Conservation (phyloP, 2,329 filamentous ascomycete species). For the Claviceps africana region DNA sequence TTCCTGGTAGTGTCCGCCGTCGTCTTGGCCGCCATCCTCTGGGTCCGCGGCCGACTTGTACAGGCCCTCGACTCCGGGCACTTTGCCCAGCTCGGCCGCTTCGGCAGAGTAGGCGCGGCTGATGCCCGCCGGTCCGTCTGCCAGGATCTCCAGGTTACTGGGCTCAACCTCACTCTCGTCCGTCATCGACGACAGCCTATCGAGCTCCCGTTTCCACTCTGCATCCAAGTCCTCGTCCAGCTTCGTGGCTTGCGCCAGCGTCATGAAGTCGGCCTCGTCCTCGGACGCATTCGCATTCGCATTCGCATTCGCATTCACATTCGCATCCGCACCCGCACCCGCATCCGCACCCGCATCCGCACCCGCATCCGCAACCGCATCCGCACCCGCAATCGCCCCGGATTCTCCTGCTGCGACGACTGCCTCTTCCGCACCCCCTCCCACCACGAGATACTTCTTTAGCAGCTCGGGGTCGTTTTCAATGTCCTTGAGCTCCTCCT, state of each 20-base stretch:
- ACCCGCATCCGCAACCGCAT: too few species aligned
- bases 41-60: constrained; percentile 36
- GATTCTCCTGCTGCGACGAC: constrained; percentile 4
- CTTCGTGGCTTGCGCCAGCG: constrained; percentile 21
- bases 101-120: constrained; percentile 26
- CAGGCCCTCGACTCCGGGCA: constrained; percentile 37
- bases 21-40: constrained; percentile 36
- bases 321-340: too few species aligned
- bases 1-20: constrained; percentile 34
- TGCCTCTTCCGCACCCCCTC: constrained; percentile 14
- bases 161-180: constrained; percentile 19
- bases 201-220: constrained; percentile 24
- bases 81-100: constrained; percentile 36
- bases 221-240: constrained; percentile 23
- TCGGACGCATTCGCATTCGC: constrained; percentile 1
- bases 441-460: constrained; percentile 22
- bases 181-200: constrained; percentile 18
- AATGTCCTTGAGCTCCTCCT: constrained; percentile 30
- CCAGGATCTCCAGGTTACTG: constrained; percentile 22
- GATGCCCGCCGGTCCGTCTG: constrained; percentile 22
- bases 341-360: constrained; percentile 8
- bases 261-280: constrained; percentile 15
- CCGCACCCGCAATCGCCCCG: too few species aligned
- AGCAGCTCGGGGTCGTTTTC: constrained; percentile 26
- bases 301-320: constrained; percentile 6